phyloP scores from a whole-genome alignment of 768 basidiomycete species.

The Erythrobasidium yunnanense region DNA sequence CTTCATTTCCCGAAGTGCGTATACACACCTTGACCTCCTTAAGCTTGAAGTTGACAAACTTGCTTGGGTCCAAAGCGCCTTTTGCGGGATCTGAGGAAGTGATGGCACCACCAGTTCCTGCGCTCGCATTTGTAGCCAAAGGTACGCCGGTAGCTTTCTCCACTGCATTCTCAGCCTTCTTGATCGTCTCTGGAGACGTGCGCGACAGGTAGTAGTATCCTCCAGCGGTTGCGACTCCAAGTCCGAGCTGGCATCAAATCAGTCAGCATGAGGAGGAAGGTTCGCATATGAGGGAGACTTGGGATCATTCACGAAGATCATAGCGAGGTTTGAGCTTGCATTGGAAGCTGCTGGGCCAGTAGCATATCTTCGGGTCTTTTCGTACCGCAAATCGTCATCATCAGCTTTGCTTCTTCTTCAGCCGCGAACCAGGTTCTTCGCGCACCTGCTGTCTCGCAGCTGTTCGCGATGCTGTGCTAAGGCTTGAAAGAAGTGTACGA shows the following conservation, averaged over 20 bases:
- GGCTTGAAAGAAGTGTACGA: too few relatives aligned
- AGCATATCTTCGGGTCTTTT: slow-evolving; percentile 9
- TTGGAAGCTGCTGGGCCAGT: slow-evolving; percentile 10
- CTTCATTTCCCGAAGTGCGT: background rate
- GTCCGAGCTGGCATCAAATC: slow-evolving; percentile 3
- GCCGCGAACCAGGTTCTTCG: too few relatives aligned
- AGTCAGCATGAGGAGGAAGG: background rate
- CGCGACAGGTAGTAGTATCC: slow-evolving; percentile 7
- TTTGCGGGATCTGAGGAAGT: slow-evolving; percentile 2
- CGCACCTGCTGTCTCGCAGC: too few relatives aligned
- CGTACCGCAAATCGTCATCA: background rate
- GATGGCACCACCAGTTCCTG: slow-evolving; percentile 1
- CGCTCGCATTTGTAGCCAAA: slow-evolving; percentile 26
- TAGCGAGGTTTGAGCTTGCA: slow-evolving; percentile 25
- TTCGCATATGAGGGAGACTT: background rate
- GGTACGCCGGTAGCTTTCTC: slow-evolving; percentile 9
- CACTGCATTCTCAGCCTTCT: background rate
- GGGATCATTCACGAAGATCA: slow-evolving; percentile 31
- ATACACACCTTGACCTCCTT: slow-evolving; percentile 41
- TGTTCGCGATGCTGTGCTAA: too few relatives aligned
- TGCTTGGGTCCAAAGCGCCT: slow-evolving; percentile 24
- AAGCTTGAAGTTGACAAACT: slow-evolving; percentile 52
- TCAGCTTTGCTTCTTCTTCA: background rate
- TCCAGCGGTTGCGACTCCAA: slow-evolving; percentile 13
- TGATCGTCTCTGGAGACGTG: background rate